Evolutionary conservation across 495 filamentous ascomycete species (phyloP), one percentile per base, ranked within the genome.

Genomic region (Tuber indicum): DNA sequence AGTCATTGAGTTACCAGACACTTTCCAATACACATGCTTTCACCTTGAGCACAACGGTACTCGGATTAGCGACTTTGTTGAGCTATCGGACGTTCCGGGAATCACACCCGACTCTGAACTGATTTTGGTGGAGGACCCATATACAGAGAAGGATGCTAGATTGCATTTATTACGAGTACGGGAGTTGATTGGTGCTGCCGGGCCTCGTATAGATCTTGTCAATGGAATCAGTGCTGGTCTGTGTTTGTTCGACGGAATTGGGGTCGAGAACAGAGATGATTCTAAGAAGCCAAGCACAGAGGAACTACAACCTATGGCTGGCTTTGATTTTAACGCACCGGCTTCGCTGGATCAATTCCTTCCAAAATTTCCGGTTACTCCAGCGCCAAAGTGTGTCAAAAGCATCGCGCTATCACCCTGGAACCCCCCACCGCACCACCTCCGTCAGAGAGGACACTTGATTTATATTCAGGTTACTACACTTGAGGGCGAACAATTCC

Each of bases 1-100:
- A 44, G 92, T 99, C 83, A 91, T 97, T 84, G 96, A 99, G 85
- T 87, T 92, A 71, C 96, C 96, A n/a, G 88, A 91, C 73, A 94
- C 94, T 73, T 92, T 97, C 85, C 94, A 97, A 85, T 98, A 98
- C 86, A 95, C 96, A 62, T 99, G 96, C 87, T 99, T 99, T 88
- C 96, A 98, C 85, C 90, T 99, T 66, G 94, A 98, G 84, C 90
- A 92, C 86, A 89, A 93, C 36, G 91, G 92, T 74, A 86, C 91
- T 82, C 90, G 92, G 69, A 91, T 98, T 87, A 98, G 98, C 84
- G 96, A 99, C 86, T 98, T 94, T 79, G 87, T 95, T 75, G 93
- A 97, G 86, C 87, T 99, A 70, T 96, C 94, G 42, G 96, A 98
- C 84, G 92, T 98, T 36, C 87, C 90, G n/a, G 94, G 88, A 69